Conservation (phyloP, 2,329 filamentous ascomycete species). For the Aspergillus sergii region DNA sequence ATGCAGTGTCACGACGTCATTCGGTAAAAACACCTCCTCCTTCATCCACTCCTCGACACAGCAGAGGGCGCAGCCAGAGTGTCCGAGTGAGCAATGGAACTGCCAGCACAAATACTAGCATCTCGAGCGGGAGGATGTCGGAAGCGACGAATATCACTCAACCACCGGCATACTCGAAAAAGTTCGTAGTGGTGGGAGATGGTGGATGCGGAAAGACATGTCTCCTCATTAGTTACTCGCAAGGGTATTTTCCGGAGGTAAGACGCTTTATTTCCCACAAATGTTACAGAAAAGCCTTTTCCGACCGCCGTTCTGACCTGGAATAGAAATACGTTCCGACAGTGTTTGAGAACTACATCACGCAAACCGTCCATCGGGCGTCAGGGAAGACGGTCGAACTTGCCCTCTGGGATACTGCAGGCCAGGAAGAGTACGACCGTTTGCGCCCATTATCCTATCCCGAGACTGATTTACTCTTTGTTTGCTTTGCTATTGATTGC, state of each 20-base stretch:
- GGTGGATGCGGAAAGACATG: slow-evolving; percentile 99
- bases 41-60: slow-evolving; percentile 46
- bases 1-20: slow-evolving; percentile 62
- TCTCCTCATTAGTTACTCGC: slow-evolving; percentile 96
- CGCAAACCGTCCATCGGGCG: slow-evolving; percentile 83
- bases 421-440: slow-evolving; percentile 97
- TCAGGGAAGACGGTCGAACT: slow-evolving; percentile 95
- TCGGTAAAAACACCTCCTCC: slow-evolving; percentile 47
- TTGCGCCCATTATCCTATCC: slow-evolving; percentile 94
- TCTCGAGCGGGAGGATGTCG: slow-evolving; percentile 71
- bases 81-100: slow-evolving; percentile 83
- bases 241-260: slow-evolving; percentile 99
- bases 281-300: not conserved
- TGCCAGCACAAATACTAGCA: slow-evolving; percentile 80
- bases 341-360: slow-evolving; percentile 99
- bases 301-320: slow-evolving; percentile 8
- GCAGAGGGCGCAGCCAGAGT: slow-evolving; percentile 56
- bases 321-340: slow-evolving; percentile 97
- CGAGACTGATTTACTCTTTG: slow-evolving; percentile 95
- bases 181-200: slow-evolving; percentile 97
- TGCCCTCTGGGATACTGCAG: slow-evolving; percentile 96
- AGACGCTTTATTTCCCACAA: slow-evolving; percentile 25
- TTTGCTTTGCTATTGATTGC: slow-evolving; percentile 99
- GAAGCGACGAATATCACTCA: slow-evolving; percentile 84
- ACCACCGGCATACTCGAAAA: slow-evolving; percentile 93